A percentile compares a stretch with the other conserved stretches of the same genome.
phyloP scores from a whole-genome alignment of 2,329 filamentous ascomycete species.

The Cladophialophora immunda region DNA sequence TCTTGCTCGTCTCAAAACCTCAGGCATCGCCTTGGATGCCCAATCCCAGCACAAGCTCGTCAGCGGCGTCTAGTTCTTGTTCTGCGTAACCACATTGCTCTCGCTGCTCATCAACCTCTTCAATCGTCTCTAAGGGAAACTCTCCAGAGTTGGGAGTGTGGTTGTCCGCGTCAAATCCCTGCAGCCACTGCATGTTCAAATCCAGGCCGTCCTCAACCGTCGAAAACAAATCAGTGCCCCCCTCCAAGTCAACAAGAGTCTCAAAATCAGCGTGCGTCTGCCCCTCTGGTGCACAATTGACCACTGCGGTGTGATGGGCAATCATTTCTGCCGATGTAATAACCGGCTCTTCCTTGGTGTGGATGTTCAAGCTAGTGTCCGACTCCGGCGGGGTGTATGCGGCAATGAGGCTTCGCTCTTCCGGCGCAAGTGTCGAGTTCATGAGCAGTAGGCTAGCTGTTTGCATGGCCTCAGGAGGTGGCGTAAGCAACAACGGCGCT shows the following conservation, averaged over 20 bases:
- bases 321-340: constrained; percentile 25
- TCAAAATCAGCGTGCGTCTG: constrained; percentile 55
- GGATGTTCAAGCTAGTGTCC: constrained; percentile 27
- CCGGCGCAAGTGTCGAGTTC: constrained; percentile 34
- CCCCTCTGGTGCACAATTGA: constrained; percentile 10
- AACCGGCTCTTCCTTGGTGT: constrained; percentile 32
- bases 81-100: constrained; percentile 28
- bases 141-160: constrained; percentile 18
- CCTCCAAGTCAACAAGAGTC: constrained; percentile 57
- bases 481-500: constrained; percentile 35
- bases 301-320: constrained; percentile 4
- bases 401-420: constrained; percentile 33
- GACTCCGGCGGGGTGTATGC: constrained; percentile 36
- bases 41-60: constrained; percentile 24
- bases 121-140: constrained; percentile 20
- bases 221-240: constrained; percentile 39
- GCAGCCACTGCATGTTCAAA: constrained; percentile 38
- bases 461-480: constrained; percentile 40
- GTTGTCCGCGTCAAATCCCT: constrained; percentile 35
- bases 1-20: neutral
- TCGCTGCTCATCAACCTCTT: constrained; percentile 11
- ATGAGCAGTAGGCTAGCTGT: constrained; percentile 32
- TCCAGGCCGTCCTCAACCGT: constrained; percentile 31
- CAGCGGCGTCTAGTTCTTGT: constrained; percentile 23
- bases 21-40: constrained; percentile 12